Evolutionary conservation across 768 basidiomycete genomes (phyloP), one percentile per base, ranked within the genome.

Genomic region (Infundibulicybe gibba): DNA sequence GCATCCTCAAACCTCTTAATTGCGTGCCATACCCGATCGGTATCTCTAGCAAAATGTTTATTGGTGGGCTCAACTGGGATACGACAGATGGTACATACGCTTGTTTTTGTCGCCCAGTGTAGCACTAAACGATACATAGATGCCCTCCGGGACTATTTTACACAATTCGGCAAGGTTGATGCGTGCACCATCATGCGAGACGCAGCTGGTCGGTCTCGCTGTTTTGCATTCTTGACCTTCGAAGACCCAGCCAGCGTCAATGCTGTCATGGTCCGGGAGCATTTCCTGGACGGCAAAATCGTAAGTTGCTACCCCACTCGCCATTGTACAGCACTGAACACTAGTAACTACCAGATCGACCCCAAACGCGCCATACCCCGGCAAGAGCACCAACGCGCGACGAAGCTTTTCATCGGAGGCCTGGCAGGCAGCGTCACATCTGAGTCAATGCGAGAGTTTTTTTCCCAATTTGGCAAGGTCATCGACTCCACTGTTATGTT

Each of bases 121-220:
- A 54, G 54, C 54, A 74, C 72, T 71, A 65, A 64, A 63, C 50
- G 50, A 53, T 59, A 53, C 56, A 54, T 69, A 89, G 89, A 90
- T 48, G 76, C 77, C 47, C 76, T 90, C 54, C 78, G 82, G 60
- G 85, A 83, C 54, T 98, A 98, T 71, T 97, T 99, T 67, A 67
- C 85, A 53, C 90, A 98, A 67, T 99, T 94, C 65, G 97, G 97
- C 62, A 87, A 90, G 69, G 91, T 99, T 66, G 92, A 94, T 61
- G 90, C 94, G 33, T 97, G 92, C 66, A 97, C 93, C 11, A 98
- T 99, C 71, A 98, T 99, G 94, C 89, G 95, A 56, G 97, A 99
- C 64, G 86, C 87, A 12, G 85, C 86, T 37, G 94, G 94, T 30
- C 83, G 95, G 49, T 98, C 95, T 42, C 75, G 97, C 48, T 97